Evolutionary conservation across 768 basidiomycete genomes (phyloP), one percentile per base, ranked within the genome.

Genomic region (Fistulinella prunicolor): DNA sequence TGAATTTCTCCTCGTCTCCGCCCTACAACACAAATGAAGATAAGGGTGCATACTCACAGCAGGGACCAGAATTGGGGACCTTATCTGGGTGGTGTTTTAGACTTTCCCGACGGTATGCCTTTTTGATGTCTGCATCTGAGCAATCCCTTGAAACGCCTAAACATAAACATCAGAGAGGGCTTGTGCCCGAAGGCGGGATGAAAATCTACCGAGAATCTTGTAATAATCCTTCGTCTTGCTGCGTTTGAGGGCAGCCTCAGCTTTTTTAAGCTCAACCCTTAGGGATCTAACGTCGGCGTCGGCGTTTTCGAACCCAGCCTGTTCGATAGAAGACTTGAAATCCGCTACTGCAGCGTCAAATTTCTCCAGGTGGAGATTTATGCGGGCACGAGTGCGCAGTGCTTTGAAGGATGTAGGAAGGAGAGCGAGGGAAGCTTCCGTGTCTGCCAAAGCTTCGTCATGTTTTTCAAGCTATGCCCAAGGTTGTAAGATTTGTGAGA

Each of bases 1-100:
- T 96, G 80, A 98, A 98, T 58, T 90, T 88, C 62, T 96, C 95
- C 59, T 95, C 94, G 63, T 93, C 90, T 23, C 94, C 94, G 22
- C 94, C 93, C 84, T 90, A 51, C 29, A 61, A 47, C 20, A 43
- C 14, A 16, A 24, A 22, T 28, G 19, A 39, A 36, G 24, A 16
- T 54, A 44, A 57, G 46, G 57, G 40, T 13, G 9, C 5, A 29
- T 53, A 3, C 23, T 24, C 22, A 30, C 21, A 40, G 13, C n/a
- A 13, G 16, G n/a, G n/a, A n/a, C n/a, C 16, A 35, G 26, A 46
- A 46, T 29, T 19, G 28, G 6, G 23, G 20, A 85, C 85, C 79
- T 91, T 91, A 66, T 91, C 89, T 39, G 88, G 88, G 68, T 90
- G 88, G 57, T 90, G 88, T 57, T 82, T 88, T 64, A 93, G 67